Evolutionary conservation across 768 basidiomycete genomes (phyloP).

Genomic region (Lanmaoa pseudosensibilis): DNA sequence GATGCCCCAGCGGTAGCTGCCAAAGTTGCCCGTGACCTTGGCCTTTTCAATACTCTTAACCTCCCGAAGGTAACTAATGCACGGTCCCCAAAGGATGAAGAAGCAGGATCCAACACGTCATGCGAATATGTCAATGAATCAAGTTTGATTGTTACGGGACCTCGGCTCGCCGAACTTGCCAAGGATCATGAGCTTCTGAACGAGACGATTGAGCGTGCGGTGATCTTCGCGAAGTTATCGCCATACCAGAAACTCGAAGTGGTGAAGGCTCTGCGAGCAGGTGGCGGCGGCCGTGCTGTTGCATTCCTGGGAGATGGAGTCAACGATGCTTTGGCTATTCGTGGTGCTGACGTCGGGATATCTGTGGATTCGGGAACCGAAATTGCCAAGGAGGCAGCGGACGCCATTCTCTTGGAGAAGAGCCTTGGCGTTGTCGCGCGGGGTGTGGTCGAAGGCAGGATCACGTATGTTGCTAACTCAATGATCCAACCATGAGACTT

Average conservation of each 20-base stretch:
- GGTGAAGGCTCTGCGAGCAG: constrained; percentile 31
- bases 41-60: constrained; percentile 29
- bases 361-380: constrained; percentile 35
- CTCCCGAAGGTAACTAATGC: constrained; percentile 1
- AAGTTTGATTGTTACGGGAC: constrained; percentile 29
- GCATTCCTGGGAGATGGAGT: constrained; percentile 35
- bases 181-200: constrained; percentile 27
- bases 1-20: constrained; percentile 37
- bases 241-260: constrained; percentile 36
- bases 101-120: constrained; percentile 14
- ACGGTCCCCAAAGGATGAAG: constrained; percentile 26
- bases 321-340: constrained; percentile 34
- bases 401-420: constrained; percentile 38
- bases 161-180: constrained; percentile 29
- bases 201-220: constrained; percentile 32
- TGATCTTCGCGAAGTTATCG: constrained; percentile 34
- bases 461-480: constrained; percentile 26
- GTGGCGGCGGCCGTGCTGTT: constrained; percentile 29
- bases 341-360: constrained; percentile 34
- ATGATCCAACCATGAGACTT: constrained; percentile 1
- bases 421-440: constrained; percentile 35
- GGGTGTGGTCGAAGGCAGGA: constrained; percentile 34
- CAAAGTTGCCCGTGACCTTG: constrained; percentile 39
- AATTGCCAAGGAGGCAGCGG: constrained; percentile 41
- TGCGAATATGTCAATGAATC: constrained; percentile 19